Conservation (phyloP, 345 rosid genomes). For the Eucalyptus cloeziana region DNA sequence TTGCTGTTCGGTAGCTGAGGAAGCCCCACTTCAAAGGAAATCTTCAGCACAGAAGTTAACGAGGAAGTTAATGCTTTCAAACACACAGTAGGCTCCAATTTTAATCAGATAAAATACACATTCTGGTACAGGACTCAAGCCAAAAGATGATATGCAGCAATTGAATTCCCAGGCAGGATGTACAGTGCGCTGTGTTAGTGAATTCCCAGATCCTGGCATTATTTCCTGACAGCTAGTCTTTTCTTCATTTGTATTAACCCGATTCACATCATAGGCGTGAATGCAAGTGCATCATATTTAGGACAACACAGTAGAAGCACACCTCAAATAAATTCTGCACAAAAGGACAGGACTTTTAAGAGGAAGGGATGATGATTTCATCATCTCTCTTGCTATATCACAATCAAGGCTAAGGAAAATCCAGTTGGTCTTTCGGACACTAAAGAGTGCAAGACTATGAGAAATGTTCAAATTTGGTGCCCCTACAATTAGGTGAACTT, state of each 20-base stretch:
- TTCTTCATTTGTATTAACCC: background rate
- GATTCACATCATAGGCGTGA: background rate
- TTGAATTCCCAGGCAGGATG: background rate
- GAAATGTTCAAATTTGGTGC: background rate
- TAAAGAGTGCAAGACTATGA: background rate
- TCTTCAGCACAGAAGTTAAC: background rate
- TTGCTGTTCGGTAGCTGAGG: background rate
- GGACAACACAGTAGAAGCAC: background rate
- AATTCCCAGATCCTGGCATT: background rate
- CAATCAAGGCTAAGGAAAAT: background rate
- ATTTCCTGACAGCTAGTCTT: background rate
- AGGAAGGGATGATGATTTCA: background rate
- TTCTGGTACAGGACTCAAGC: background rate
- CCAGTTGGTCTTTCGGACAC: background rate
- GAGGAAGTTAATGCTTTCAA: background rate
- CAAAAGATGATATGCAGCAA: background rate
- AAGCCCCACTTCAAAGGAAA: background rate
- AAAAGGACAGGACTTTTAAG: background rate
- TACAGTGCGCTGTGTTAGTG: background rate
- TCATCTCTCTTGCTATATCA: background rate
- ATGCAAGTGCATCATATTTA: background rate
- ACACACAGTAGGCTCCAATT: background rate
- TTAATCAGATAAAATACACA: background rate
- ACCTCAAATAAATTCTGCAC: background rate
- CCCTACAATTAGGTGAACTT: conserved; percentile 1